Evolutionary conservation across 352 stramenopile species (phyloP), one percentile per base, ranked within the genome.

Genomic region (Globisporangium cylindrosporum): DNA sequence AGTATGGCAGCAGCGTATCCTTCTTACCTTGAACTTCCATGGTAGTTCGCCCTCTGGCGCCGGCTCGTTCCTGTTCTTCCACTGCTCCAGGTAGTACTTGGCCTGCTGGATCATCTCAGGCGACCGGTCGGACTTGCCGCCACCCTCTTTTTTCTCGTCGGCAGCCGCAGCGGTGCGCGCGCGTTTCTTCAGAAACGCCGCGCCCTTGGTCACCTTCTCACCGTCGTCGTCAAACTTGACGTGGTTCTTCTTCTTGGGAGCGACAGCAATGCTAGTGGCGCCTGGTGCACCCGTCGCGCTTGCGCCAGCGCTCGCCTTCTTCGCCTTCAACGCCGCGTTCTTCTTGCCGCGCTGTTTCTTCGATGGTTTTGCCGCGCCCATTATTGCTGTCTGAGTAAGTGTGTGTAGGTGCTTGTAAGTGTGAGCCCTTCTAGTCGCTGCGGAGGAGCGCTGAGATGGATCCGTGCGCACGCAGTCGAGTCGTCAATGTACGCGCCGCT

Each of bases 41-140:
- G 75, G 75, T 53, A 89, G 65, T 59, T 91, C 81, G 24, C 80
- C 82, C 18, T 89, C 79, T 3, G 68, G 68, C 55, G 73, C 74
- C 8, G 77, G 79, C 41, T 91, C 76, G n/a, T 84, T 68, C 34
- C 81, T 74, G 62, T 73, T 81, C 68, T 88, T 79, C 84, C 85
- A 94, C 57, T 90, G 79, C 65, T 93, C 79, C 43, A 94, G 69
- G 68, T 94, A 94, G 73, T 92, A 93, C 68, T 86, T 88, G 65
- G 83, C 84, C 55, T 88, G 77, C 76, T 92, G 84, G 67, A 94
- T 90, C 74, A 87, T 82, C 69, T 94, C 87, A 25, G 84, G 81
- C 51, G 84, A 91, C 46, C 82, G 82, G 60, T 92, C 86, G 4
- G 82, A 76, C 66, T 93, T 91, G 66, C 82, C 82, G 24, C 83